A percentile compares a stretch with the other conserved stretches of the same genome.
phyloP scores from a whole-genome alignment of 164 flowering plant genomes.

The Vitis riparia region DNA sequence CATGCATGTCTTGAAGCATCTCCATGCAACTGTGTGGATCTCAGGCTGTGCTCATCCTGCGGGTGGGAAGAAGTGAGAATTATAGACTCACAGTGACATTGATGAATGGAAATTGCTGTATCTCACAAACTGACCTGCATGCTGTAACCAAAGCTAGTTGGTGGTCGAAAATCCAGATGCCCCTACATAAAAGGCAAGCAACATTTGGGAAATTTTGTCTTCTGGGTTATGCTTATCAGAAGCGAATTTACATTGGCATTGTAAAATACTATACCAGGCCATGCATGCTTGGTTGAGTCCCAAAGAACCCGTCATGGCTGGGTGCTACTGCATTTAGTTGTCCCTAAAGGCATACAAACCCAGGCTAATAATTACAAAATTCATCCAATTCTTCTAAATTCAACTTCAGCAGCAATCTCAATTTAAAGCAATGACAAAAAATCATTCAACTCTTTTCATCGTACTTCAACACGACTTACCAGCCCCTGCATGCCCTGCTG shows the following conservation, averaged over 20 bases:
- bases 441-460: no score
- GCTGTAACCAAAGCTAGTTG: constrained; percentile 39
- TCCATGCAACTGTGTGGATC: constrained; percentile 48
- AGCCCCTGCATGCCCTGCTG: constrained; percentile 66
- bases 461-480: constrained; percentile 33
- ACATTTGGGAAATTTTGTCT: not conserved
- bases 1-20: constrained; percentile 40
- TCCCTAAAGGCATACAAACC: constrained; percentile 38
- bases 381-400: not conserved
- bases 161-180: constrained; percentile 53
- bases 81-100: no score
- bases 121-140: constrained; percentile 38
- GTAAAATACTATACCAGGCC: constrained; percentile 50
- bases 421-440: no score
- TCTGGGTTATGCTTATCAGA: not conserved
- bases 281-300: constrained; percentile 58
- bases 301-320: constrained; percentile 56
- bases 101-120: no score
- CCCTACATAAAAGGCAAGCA: constrained; percentile 34
- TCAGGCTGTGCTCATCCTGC: constrained; percentile 55
- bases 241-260: not conserved
- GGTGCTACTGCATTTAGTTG: constrained; percentile 52
- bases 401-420: not conserved
- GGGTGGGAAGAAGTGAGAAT: not conserved
- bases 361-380: not conserved